A percentile compares a stretch with the other conserved stretches of the same genome.
phyloP scores from a whole-genome alignment of 768 basidiomycete genomes.

The Polyporus arcularius region DNA sequence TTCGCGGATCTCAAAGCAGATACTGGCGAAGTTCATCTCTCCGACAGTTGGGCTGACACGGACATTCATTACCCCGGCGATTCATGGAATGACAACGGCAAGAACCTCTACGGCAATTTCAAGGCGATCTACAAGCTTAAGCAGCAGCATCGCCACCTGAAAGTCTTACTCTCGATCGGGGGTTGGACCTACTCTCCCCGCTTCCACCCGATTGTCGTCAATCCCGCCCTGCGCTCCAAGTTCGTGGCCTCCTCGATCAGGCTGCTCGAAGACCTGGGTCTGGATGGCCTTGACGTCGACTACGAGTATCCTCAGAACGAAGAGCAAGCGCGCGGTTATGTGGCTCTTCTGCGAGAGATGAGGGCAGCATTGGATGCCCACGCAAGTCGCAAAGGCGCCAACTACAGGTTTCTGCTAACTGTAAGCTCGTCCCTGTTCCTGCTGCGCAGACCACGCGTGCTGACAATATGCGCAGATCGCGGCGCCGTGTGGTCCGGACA shows the following conservation, averaged over 20 bases:
- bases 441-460: background rate
- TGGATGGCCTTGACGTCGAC: constrained; percentile 91
- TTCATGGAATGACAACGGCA: constrained; percentile 90
- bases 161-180: constrained; percentile 85
- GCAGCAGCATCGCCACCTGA: constrained; percentile 79
- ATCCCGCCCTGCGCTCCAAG: constrained; percentile 57
- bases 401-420: constrained; percentile 71
- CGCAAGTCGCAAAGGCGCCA: constrained; percentile 60
- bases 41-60: constrained; percentile 93
- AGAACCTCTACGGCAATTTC: constrained; percentile 94
- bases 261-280: constrained; percentile 86
- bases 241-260: constrained; percentile 84
- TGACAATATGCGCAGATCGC: constrained; percentile 59
- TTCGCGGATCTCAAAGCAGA: constrained; percentile 88
- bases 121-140: constrained; percentile 93
- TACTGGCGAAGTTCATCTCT: constrained; percentile 83
- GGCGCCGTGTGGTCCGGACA: constrained; percentile 87
- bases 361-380: constrained; percentile 76
- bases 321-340: constrained; percentile 80
- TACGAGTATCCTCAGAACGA: constrained; percentile 90
- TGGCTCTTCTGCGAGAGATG: constrained; percentile 76
- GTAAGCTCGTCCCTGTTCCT: constrained; percentile 42
- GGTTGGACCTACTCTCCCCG: constrained; percentile 93
- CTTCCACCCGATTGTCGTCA: constrained; percentile 81
- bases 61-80: constrained; percentile 97